phyloP scores from a whole-genome alignment of 2,329 filamentous ascomycete species.

The Leptographium galeiforme region DNA sequence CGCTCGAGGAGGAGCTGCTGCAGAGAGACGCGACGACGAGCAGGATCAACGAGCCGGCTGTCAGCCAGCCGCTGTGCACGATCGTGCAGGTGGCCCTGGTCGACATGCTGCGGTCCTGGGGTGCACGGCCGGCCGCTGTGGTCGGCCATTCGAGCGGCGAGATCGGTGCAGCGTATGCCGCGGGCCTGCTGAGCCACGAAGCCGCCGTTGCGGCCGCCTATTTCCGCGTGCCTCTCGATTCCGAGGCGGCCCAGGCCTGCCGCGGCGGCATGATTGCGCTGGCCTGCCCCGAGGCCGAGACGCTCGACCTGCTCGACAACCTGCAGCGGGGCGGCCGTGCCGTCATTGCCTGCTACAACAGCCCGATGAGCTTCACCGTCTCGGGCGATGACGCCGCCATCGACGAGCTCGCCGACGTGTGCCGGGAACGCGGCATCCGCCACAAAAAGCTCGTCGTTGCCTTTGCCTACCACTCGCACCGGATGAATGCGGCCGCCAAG shows the following conservation, averaged over 20 bases:
- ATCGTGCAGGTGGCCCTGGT: constrained; percentile 34
- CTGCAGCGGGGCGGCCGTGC: constrained; percentile 16
- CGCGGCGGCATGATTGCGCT: constrained; percentile 35
- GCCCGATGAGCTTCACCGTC: constrained; percentile 21
- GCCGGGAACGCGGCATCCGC: constrained; percentile 10
- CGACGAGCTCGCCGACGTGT: constrained; percentile 5
- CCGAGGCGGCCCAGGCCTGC: constrained; percentile 6
- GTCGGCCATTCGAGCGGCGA: constrained; percentile 38
- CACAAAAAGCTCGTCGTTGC: constrained; percentile 17
- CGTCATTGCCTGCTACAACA: constrained; percentile 21
- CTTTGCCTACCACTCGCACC: constrained; percentile 21
- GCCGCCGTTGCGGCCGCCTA: constrained; percentile 32
- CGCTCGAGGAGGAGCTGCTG: constrained; percentile 23
- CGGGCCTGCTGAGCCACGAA: constrained; percentile 24
- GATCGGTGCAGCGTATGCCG: constrained; percentile 35
- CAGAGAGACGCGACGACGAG: constrained; percentile 20
- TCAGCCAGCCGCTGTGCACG: constrained; percentile 28
- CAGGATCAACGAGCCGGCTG: constrained; percentile 22
- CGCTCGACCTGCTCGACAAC: constrained; percentile 12
- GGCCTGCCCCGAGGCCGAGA: constrained; percentile 23
- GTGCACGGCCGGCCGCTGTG: constrained; percentile 21
- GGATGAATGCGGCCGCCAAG: constrained; percentile 13
- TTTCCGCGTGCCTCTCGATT: constrained; percentile 25
- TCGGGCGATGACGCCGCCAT: constrained; percentile 15
- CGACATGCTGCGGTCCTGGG: constrained; percentile 23